Evolutionary conservation across 148 eudicot genomes (phyloP).

Genomic region (Agrostemma githago): DNA sequence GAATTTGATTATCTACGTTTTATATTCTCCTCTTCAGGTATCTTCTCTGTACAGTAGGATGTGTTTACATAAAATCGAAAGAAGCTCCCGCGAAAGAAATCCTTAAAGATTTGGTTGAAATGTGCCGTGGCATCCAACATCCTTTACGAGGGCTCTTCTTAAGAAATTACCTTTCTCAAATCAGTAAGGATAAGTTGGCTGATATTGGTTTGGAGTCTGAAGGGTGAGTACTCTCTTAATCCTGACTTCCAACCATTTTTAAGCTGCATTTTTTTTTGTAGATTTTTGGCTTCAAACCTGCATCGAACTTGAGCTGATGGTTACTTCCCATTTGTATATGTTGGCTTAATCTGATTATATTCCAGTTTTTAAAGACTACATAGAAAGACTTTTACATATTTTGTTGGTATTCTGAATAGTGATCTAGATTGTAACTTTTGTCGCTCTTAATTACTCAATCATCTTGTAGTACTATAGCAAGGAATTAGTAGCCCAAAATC

Average conservation of each 20-base stretch:
- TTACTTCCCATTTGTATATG: not conserved
- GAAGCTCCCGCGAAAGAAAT: constrained; percentile 98
- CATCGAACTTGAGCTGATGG: not conserved
- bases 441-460: constrained; percentile 1
- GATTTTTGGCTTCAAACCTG: not conserved
- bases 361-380: not conserved
- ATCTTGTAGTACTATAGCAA: not conserved
- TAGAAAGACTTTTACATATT: not conserved
- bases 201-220: constrained; percentile 98
- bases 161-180: constrained; percentile 95
- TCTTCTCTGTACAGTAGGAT: constrained; percentile 93
- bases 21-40: constrained; percentile 47
- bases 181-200: constrained; percentile 91
- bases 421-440: not conserved
- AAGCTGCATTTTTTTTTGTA: not conserved
- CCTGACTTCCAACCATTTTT: constrained; percentile 2
- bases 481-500: not conserved
- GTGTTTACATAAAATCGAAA: constrained; percentile 92
- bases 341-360: not conserved
- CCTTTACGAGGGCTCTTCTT: constrained; percentile 94
- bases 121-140: constrained; percentile 99
- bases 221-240: constrained; percentile 53
- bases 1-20: not conserved
- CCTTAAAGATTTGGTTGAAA: constrained; percentile 93
- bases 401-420: constrained; percentile 9